Percentiles rank a stretch among this genome's conserved stretches.
Evolutionary conservation across 2,329 filamentous ascomycete species (phyloP).

Genomic region (Acephala macrosclerotiorum): DNA sequence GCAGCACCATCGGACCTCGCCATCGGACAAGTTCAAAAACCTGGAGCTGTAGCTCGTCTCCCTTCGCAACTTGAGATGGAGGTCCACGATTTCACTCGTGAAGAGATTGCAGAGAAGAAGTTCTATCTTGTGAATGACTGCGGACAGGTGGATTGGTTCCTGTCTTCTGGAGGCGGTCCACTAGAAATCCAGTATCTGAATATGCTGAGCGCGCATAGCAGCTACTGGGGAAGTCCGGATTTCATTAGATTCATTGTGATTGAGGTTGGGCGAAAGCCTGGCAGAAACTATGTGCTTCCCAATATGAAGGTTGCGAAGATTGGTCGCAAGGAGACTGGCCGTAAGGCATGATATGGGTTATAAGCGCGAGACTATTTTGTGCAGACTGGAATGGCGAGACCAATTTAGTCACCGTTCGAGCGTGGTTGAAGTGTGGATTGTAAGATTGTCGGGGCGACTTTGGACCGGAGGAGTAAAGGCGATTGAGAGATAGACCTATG

Average conservation of each 20-base stretch:
- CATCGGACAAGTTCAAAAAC: constrained; percentile 46
- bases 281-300: constrained; percentile 65
- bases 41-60: constrained; percentile 52
- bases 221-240: constrained; percentile 89
- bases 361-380: neutral
- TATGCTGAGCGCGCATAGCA: constrained; percentile 94
- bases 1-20: constrained; percentile 43
- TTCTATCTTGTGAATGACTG: constrained; percentile 93
- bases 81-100: constrained; percentile 91
- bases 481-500: constrained; percentile 24
- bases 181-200: constrained; percentile 96
- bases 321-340: constrained; percentile 29
- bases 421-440: neutral
- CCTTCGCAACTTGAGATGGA: constrained; percentile 85
- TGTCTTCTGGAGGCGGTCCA: constrained; percentile 83
- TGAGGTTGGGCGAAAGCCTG: constrained; percentile 80
- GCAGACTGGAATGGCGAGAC: neutral
- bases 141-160: constrained; percentile 90
- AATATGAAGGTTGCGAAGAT: constrained; percentile 66
- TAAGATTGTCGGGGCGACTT: constrained; percentile 5
- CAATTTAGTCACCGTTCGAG: neutral
- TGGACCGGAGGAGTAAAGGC: neutral
- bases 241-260: constrained; percentile 91
- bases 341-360: constrained; percentile 10
- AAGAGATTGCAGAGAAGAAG: constrained; percentile 90